A percentile compares a stretch with the other conserved stretches of the same genome.
Conservation (phyloP, 1,284 basidiomycete species). For the Bondarzewia mesenterica region DNA sequence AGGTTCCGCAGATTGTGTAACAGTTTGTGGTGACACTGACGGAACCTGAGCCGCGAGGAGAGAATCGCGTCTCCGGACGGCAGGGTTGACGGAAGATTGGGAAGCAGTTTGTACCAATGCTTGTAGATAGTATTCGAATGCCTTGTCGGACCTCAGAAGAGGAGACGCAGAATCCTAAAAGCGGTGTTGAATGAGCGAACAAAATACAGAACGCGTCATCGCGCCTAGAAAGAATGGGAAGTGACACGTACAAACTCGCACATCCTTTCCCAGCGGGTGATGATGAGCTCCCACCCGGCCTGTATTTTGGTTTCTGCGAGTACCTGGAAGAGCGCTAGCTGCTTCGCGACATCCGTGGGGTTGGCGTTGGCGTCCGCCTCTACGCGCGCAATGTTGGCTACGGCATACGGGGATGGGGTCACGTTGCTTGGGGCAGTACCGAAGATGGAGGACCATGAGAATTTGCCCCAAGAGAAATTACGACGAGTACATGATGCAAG, state of each 20-base stretch:
- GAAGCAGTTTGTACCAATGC: constrained; percentile 57
- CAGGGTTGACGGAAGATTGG: constrained; percentile 48
- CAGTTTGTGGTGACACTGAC: constrained; percentile 14
- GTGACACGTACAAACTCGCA: constrained; percentile 62
- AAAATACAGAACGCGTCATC: constrained; percentile 6
- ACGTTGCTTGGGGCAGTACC: constrained; percentile 36
- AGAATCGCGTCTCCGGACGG: constrained; percentile 59
- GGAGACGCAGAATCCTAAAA: constrained; percentile 56
- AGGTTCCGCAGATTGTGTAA: constrained; percentile 14
- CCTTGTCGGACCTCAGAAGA: constrained; percentile 55
- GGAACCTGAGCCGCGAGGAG: constrained; percentile 36
- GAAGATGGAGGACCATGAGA: constrained; percentile 50
- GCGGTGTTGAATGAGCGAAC: neutral
- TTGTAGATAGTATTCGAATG: constrained; percentile 65
- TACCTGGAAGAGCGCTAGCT: constrained; percentile 63
- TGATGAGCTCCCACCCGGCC: constrained; percentile 61
- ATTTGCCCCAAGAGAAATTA: constrained; percentile 32
- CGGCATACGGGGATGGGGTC: constrained; percentile 53
- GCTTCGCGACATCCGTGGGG: constrained; percentile 58
- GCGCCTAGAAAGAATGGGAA: neutral
- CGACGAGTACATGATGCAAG: constrained; percentile 1
- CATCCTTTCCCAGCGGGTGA: constrained; percentile 74
- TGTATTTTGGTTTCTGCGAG: constrained; percentile 54
- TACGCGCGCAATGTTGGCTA: constrained; percentile 59
- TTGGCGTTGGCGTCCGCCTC: constrained; percentile 70